These are phyloP conservation scores for Crithidia bombi DNA, from an alignment of 208 protist genomes.

Conservation along the genomic window DNA sequence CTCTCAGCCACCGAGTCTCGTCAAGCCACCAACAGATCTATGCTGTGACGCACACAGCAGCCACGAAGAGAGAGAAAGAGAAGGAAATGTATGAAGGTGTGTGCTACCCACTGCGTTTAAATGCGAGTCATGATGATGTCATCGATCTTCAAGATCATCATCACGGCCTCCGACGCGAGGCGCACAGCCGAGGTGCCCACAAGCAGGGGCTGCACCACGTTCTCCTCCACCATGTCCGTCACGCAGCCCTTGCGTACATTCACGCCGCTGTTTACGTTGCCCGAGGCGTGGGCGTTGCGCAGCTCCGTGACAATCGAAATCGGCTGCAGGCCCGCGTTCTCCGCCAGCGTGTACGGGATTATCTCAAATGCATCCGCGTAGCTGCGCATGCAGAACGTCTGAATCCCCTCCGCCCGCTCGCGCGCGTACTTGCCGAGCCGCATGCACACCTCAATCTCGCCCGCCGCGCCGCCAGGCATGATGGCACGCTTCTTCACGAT, in stretches of 20 bases:
- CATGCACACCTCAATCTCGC: conserved; percentile 96
- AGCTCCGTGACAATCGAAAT: conserved; percentile 99
- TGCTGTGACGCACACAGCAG: too few relatives aligned
- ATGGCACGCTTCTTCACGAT: conserved; percentile 98
- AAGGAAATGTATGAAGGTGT: too few relatives aligned
- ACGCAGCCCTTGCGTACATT: conserved; percentile 96
- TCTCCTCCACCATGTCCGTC: conserved; percentile 97
- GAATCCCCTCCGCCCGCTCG: conserved; percentile 77
- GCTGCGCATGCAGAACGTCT: conserved; percentile 94
- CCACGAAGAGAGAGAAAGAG: too few relatives aligned
- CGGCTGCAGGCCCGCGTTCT: conserved; percentile 99
- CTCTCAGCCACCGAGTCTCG: too few relatives aligned
- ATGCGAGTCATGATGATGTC: conserved; percentile 89
- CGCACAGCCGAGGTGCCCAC: conserved; percentile 95
- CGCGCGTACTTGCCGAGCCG: conserved; percentile 93
- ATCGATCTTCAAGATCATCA: conserved; percentile 98
- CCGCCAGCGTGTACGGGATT: conserved; percentile 98
- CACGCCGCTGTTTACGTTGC: conserved; percentile 92
- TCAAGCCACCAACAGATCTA: too few relatives aligned
- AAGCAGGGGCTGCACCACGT: conserved; percentile 98
- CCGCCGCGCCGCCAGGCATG: conserved; percentile 97
- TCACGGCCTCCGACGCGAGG: conserved; percentile 98
- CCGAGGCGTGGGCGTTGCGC: conserved; percentile 94
- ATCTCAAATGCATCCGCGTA: conserved; percentile 99
- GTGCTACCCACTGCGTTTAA: conserved; percentile 29